These are phyloP conservation scores for Pyrenophora graminea DNA, from an alignment of 2,329 filamentous ascomycete species.

Conservation along the genomic window DNA sequence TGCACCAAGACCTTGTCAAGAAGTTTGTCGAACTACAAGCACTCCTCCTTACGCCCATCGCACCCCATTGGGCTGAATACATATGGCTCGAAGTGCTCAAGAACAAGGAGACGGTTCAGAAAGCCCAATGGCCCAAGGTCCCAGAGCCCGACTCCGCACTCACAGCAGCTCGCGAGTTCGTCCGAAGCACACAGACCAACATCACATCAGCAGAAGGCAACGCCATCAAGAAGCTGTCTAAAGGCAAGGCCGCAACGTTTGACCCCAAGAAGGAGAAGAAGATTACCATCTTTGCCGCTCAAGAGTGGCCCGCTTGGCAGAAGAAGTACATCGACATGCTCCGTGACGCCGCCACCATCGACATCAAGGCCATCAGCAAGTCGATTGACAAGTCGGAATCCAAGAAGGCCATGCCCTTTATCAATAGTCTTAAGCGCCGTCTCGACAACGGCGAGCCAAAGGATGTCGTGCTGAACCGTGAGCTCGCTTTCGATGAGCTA, in stretches of 20 bases:
- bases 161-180: conserved; percentile 80
- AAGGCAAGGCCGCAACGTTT: conserved; percentile 84
- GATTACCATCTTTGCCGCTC: conserved; percentile 81
- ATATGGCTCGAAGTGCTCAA: conserved; percentile 91
- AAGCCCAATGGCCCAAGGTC: conserved; percentile 73
- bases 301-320: conserved; percentile 87
- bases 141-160: conserved; percentile 68
- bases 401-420: conserved; percentile 98
- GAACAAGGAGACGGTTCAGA: conserved; percentile 75
- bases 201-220: conserved; percentile 84
- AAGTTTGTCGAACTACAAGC: conserved; percentile 87
- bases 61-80: conserved; percentile 93
- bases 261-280: conserved; percentile 92
- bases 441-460: conserved; percentile 70
- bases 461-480: conserved; percentile 75
- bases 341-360: conserved; percentile 53
- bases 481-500: conserved; percentile 85
- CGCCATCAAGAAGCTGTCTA: conserved; percentile 86
- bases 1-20: conserved; percentile 80
- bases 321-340: conserved; percentile 41
- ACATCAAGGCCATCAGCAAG: conserved; percentile 80
- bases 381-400: conserved; percentile 84
- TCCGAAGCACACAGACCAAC: conserved; percentile 72
- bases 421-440: conserved; percentile 83
- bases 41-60: conserved; percentile 78